These are phyloP conservation scores for Houttuynia cordata DNA, from an alignment of 164 flowering plant genomes.

Conservation along the genomic window DNA sequence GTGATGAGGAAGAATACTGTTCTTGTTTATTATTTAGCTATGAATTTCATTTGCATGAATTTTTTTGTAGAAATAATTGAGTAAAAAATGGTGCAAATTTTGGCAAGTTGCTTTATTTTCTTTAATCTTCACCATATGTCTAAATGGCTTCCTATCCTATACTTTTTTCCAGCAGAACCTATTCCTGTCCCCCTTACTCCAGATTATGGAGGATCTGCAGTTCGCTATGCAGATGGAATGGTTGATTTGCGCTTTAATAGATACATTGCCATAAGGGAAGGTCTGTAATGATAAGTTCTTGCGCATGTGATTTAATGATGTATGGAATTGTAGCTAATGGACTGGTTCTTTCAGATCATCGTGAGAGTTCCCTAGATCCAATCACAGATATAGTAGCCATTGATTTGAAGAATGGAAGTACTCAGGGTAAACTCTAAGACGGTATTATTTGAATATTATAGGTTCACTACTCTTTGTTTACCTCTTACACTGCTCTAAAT, in stretches of 20 bases:
- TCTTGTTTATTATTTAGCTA: too few species aligned
- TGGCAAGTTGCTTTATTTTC: too few species aligned
- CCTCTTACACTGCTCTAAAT: constrained; percentile 4
- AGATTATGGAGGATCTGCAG: constrained; percentile 39
- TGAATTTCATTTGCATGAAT: too few species aligned
- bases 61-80: too few species aligned
- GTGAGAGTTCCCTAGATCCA: constrained; percentile 52
- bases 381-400: constrained; percentile 53
- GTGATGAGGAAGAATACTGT: too few species aligned
- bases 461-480: neutral
- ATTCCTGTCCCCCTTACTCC: constrained; percentile 40
- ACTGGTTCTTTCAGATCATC: constrained; percentile 36
- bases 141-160: neutral
- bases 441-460: neutral
- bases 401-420: constrained; percentile 20
- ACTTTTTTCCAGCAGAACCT: constrained; percentile 14
- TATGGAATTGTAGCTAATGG: neutral
- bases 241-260: constrained; percentile 37
- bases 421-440: constrained; percentile 39
- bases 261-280: constrained; percentile 45
- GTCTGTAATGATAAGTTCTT: constrained; percentile 12
- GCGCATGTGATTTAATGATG: neutral
- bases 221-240: constrained; percentile 56
- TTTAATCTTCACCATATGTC: neutral
- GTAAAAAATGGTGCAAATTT: too few species aligned